Evolutionary conservation across 768 basidiomycete species (phyloP).

Genomic region (Crepidotus variabilis): DNA sequence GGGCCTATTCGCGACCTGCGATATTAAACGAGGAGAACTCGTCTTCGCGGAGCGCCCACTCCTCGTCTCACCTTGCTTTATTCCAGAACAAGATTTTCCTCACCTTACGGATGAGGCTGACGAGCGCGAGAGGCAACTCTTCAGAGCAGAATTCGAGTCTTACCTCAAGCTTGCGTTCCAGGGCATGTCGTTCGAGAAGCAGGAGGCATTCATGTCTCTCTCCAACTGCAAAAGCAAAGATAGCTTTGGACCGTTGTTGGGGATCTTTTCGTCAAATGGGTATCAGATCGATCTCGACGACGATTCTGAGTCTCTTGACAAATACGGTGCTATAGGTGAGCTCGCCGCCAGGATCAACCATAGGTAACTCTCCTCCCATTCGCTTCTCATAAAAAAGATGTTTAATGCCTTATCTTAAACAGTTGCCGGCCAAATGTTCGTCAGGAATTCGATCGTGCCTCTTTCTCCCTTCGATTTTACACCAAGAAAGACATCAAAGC

Average conservation of each 20-base stretch:
- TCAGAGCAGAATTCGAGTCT: background rate
- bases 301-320: background rate
- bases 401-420: too few relatives aligned
- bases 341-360: conserved; percentile 2
- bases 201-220: background rate
- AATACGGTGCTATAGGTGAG: background rate
- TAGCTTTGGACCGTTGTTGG: background rate
- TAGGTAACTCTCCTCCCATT: background rate
- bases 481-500: conserved; percentile 23
- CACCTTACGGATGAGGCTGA: background rate
- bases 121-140: background rate
- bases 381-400: too few relatives aligned
- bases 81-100: background rate
- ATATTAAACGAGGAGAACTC: conserved; percentile 1
- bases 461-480: conserved; percentile 26
- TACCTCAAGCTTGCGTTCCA: background rate
- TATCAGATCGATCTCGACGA: background rate
- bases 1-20: background rate
- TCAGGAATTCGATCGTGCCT: conserved; percentile 21
- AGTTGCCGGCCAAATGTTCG: conserved; percentile 21
- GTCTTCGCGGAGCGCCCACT: conserved; percentile 1
- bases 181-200: background rate
- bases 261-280: background rate
- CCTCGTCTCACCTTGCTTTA: background rate
- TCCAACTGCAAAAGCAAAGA: background rate